Evolutionary conservation across 352 stramenopile species (phyloP).

Genomic region (Albugo candida): DNA sequence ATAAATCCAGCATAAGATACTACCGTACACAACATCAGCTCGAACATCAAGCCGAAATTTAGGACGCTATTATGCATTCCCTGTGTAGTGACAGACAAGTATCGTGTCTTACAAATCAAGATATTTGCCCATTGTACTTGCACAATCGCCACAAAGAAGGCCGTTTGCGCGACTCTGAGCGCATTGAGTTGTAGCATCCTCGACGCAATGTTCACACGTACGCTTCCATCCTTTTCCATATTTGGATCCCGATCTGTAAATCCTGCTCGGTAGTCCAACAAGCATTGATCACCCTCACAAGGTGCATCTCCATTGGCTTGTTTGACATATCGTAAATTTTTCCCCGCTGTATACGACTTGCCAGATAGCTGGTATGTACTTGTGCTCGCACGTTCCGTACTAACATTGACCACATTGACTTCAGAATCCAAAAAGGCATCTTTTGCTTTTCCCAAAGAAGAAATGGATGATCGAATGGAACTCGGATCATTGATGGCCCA

Average conservation of each 20-base stretch:
- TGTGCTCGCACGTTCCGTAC: not conserved
- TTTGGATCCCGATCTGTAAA: slow-evolving; percentile 16
- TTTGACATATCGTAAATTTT: slow-evolving; percentile 29
- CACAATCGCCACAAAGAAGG: slow-evolving; percentile 73
- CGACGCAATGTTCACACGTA: slow-evolving; percentile 68
- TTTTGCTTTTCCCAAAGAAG: no score
- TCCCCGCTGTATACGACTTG: slow-evolving; percentile 20
- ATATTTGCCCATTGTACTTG: slow-evolving; percentile 84
- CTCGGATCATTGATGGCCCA: slow-evolving; percentile 39
- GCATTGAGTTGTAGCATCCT: slow-evolving; percentile 75
- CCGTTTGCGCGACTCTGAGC: slow-evolving; percentile 66
- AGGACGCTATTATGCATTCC: slow-evolving; percentile 85
- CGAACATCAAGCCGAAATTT: slow-evolving; percentile 86
- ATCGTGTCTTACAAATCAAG: slow-evolving; percentile 86
- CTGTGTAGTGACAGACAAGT: slow-evolving; percentile 76
- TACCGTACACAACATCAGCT: slow-evolving; percentile 73
- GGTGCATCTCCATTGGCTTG: slow-evolving; percentile 11
- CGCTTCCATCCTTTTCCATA: slow-evolving; percentile 2
- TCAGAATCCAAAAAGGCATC: no score
- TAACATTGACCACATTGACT: no score
- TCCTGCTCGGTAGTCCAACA: slow-evolving; percentile 35
- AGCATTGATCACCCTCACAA: slow-evolving; percentile 20
- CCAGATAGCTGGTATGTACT: not conserved
- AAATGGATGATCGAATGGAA: no score
- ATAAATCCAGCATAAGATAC: slow-evolving; percentile 72